Conservation (phyloP, 1,284 basidiomycete species). For the Cystobasidium slooffiae region DNA sequence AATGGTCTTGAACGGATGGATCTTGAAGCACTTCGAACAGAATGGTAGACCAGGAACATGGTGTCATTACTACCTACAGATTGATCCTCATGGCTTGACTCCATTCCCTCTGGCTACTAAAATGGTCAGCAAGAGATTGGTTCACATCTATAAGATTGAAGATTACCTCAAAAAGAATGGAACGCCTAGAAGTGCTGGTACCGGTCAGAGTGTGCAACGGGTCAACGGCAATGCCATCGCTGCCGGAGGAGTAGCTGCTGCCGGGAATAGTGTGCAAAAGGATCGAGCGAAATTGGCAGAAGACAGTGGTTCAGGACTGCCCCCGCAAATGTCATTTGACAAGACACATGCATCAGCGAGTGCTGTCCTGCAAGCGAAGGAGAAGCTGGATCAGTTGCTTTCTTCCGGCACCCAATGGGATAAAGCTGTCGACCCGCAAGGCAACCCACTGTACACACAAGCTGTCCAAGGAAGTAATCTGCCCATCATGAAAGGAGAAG, state of each 20-base stretch:
- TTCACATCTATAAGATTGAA: constrained; percentile 52
- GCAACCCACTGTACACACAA: constrained; percentile 29
- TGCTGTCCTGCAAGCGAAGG: constrained; percentile 43
- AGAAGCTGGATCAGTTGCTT: constrained; percentile 43
- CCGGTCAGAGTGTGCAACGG: constrained; percentile 30
- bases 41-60: constrained; percentile 40
- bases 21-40: constrained; percentile 43
- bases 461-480: constrained; percentile 23
- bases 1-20: constrained; percentile 53
- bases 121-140: constrained; percentile 51
- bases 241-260: neutral
- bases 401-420: constrained; percentile 25
- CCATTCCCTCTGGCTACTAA: constrained; percentile 49
- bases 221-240: neutral
- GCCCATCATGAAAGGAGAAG: constrained; percentile 48
- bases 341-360: constrained; percentile 21
- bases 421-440: constrained; percentile 40
- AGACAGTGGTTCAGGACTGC: constrained; percentile 36
- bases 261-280: neutral
- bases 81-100: constrained; percentile 52
- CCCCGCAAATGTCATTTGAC: constrained; percentile 40
- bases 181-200: constrained; percentile 48
- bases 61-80: constrained; percentile 49
- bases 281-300: neutral
- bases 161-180: constrained; percentile 51